A percentile compares a stretch with the other conserved stretches of the same genome.
These are phyloP conservation scores for Trichoderma sp. DNA, from an alignment of 2,329 filamentous ascomycete species.

Conservation along the genomic window DNA sequence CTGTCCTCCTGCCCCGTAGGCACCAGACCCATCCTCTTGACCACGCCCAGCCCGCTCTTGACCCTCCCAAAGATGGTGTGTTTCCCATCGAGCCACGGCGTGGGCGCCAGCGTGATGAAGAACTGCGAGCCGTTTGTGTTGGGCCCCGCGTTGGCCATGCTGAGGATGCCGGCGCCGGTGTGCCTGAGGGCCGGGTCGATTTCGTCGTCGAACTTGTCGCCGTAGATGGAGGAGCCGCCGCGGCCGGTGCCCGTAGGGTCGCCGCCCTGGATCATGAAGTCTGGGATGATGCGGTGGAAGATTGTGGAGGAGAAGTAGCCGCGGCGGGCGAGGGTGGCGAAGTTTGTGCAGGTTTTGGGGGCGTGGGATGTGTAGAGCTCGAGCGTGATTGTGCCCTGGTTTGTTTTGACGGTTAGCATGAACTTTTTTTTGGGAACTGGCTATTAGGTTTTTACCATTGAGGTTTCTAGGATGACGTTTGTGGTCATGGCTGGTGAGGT, in stretches of 20 bases:
- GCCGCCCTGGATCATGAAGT: constrained; percentile 96
- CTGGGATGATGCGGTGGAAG: constrained; percentile 92
- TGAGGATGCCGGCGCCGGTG: constrained; percentile 88
- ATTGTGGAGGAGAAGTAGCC: constrained; percentile 86
- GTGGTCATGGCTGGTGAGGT: constrained; percentile 62
- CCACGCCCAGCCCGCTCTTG: constrained; percentile 76
- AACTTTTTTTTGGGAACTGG: neutral
- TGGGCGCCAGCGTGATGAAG: constrained; percentile 91
- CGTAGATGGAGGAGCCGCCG: constrained; percentile 86
- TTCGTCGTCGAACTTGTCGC: constrained; percentile 93
- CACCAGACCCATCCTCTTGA: constrained; percentile 85
- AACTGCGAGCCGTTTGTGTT: constrained; percentile 96
- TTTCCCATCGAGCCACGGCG: constrained; percentile 95
- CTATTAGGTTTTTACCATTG: constrained; percentile 62
- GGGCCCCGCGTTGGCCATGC: constrained; percentile 93
- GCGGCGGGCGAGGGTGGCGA: constrained; percentile 73
- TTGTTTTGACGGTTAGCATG: neutral
- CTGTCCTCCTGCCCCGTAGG: constrained; percentile 80
- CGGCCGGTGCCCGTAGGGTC: constrained; percentile 93
- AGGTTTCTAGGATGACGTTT: constrained; percentile 78
- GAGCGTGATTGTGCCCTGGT: constrained; percentile 76
- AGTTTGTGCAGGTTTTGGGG: constrained; percentile 87
- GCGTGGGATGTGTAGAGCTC: constrained; percentile 92
- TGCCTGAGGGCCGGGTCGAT: constrained; percentile 78
- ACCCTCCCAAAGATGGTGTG: constrained; percentile 96